Conservation (phyloP, 2,329 filamentous ascomycete genomes). For the Hymenoscyphus albidus region DNA sequence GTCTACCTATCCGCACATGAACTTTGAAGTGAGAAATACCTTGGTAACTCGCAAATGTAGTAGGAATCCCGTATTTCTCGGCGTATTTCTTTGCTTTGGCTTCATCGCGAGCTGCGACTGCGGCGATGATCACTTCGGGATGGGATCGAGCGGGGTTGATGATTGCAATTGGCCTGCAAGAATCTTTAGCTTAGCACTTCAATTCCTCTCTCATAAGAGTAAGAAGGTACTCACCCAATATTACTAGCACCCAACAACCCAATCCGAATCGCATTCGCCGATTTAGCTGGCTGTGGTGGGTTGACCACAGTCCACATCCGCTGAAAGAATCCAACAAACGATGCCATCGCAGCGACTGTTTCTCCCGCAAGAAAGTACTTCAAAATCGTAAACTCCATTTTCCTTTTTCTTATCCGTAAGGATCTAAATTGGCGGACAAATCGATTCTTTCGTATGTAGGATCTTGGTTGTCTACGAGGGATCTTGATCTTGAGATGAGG, state of each 20-base stretch:
- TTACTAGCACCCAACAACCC: constrained; percentile 37
- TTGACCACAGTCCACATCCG: constrained; percentile 17
- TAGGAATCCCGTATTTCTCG: constrained; percentile 48
- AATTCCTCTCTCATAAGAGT: constrained; percentile 2
- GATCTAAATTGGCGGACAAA: neutral
- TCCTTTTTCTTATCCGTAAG: neutral
- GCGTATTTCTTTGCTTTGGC: constrained; percentile 47
- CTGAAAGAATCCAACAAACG: constrained; percentile 3
- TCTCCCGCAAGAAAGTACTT: neutral
- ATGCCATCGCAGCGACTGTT: neutral
- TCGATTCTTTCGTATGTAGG: too few species aligned
- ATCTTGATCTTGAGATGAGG: too few species aligned
- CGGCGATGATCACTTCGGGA: constrained; percentile 49
- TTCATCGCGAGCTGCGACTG: constrained; percentile 49
- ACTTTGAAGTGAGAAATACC: constrained; percentile 31
- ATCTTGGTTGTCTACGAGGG: too few species aligned
- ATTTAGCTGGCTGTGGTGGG: constrained; percentile 19
- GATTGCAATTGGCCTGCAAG: constrained; percentile 39
- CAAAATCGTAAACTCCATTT: neutral
- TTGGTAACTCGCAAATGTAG: constrained; percentile 48
- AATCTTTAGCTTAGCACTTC: neutral
- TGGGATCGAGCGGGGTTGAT: constrained; percentile 50
- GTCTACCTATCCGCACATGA: neutral
- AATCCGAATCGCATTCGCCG: constrained; percentile 31
- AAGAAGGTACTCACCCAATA: constrained; percentile 31